phyloP scores from a whole-genome alignment of 148 eudicot species.

The Fagopyrum esculentum region DNA sequence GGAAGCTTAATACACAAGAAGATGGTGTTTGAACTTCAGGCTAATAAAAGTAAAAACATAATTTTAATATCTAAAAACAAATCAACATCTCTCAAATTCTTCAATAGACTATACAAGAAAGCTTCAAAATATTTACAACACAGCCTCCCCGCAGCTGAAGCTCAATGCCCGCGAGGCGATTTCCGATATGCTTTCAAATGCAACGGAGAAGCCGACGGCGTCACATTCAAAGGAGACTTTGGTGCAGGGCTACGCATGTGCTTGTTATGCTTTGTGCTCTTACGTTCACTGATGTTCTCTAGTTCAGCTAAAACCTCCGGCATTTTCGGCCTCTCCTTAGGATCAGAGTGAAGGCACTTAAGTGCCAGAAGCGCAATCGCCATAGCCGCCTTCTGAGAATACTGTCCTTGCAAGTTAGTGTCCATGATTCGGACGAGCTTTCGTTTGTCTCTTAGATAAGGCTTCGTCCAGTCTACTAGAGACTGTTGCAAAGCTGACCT shows the following conservation, averaged over 20 bases:
- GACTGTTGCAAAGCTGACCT: slow-evolving; percentile 49
- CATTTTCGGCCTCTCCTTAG: slow-evolving; percentile 58
- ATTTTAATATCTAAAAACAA: too few species aligned
- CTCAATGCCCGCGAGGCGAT: too few species aligned
- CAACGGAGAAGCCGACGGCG: slow-evolving; percentile 48
- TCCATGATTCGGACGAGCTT: slow-evolving; percentile 68
- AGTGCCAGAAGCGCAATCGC: slow-evolving; percentile 46
- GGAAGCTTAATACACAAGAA: too few species aligned
- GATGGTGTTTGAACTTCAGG: too few species aligned
- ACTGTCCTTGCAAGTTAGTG: slow-evolving; percentile 65
- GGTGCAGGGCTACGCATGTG: slow-evolving; percentile 19
- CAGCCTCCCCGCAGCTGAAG: too few species aligned
- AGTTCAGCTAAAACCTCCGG: slow-evolving; percentile 60
- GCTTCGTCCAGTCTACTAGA: slow-evolving; percentile 73
- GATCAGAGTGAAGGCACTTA: slow-evolving; percentile 43
- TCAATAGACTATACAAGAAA: too few species aligned
- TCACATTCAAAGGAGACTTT: slow-evolving; percentile 31
- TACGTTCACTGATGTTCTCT: slow-evolving; percentile 49
- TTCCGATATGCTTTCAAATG: background rate
- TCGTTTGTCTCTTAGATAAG: slow-evolving; percentile 55
- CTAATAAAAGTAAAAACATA: too few species aligned
- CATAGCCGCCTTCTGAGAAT: slow-evolving; percentile 63
- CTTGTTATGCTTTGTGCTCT: slow-evolving; percentile 11
- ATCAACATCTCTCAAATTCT: too few species aligned
- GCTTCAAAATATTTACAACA: too few species aligned